A percentile compares a stretch with the other conserved stretches of the same genome.
These are phyloP conservation scores for Globisporangium paddicum DNA, from an alignment of 352 stramenopile species.

Conservation along the genomic window DNA sequence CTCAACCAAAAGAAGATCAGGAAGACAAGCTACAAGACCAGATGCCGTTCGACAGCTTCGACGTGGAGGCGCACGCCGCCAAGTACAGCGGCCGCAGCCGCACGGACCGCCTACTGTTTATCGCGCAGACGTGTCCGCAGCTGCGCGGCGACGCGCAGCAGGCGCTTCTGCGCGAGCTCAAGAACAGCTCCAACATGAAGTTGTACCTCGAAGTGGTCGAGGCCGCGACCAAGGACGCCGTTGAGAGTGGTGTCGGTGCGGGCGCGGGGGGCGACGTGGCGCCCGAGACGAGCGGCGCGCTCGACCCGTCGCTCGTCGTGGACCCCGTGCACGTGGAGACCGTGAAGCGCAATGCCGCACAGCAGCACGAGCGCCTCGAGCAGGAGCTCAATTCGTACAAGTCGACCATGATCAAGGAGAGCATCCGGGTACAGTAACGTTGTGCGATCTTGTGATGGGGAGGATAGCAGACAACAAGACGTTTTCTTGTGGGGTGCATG, in stretches of 20 bases:
- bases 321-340: slow-evolving; percentile 54
- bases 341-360: slow-evolving; percentile 50
- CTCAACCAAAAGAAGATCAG: slow-evolving; percentile 8
- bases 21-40: slow-evolving; percentile 12
- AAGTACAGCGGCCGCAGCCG: slow-evolving; percentile 84
- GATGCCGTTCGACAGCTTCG: slow-evolving; percentile 50
- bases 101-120: slow-evolving; percentile 68
- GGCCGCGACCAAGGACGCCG: slow-evolving; percentile 22
- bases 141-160: slow-evolving; percentile 48
- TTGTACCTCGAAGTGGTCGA: slow-evolving; percentile 62
- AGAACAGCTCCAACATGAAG: slow-evolving; percentile 60
- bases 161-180: slow-evolving; percentile 56
- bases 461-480: too few relatives aligned
- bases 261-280: background rate
- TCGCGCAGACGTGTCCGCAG: slow-evolving; percentile 37
- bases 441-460: background rate
- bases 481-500: background rate
- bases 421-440: slow-evolving; percentile 70
- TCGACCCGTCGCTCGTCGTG: slow-evolving; percentile 18
- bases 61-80: slow-evolving; percentile 75
- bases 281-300: slow-evolving; percentile 21
- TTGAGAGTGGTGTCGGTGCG: background rate
- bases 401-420: slow-evolving; percentile 90
- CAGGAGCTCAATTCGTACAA: slow-evolving; percentile 91
- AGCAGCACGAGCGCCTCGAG: slow-evolving; percentile 80